Conservation (phyloP, 495 filamentous ascomycete genomes). For the Paragyromitra xinjiangensis region DNA sequence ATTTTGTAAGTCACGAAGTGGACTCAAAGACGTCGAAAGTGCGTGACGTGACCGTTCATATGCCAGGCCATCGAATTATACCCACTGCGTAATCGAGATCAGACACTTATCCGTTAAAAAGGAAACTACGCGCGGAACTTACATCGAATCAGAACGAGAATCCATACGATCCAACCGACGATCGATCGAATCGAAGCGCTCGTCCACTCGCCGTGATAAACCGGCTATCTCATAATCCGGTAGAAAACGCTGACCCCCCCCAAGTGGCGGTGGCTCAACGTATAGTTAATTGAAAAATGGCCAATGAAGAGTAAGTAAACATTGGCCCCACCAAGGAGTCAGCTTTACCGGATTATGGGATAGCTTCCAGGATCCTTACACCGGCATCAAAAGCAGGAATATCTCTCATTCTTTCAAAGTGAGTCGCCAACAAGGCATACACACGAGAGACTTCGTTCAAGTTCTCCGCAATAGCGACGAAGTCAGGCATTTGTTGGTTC, state of each 20-base stretch:
- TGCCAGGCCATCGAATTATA: constrained; percentile 12
- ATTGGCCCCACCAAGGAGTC: no score
- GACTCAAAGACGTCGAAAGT: neutral
- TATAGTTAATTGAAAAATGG: no score
- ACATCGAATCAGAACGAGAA: neutral
- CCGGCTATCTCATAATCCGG: neutral
- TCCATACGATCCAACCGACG: neutral
- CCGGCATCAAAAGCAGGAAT: constrained; percentile 14
- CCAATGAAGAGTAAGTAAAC: no score
- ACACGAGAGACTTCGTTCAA: neutral
- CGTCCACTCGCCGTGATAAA: neutral
- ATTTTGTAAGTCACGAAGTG: constrained; percentile 3
- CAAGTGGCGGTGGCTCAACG: no score
- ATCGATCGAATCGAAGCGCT: neutral
- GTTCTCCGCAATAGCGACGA: neutral
- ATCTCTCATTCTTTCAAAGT: constrained; percentile 13
- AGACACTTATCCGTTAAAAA: neutral
- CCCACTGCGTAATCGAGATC: neutral
- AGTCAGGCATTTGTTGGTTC: constrained; percentile 1
- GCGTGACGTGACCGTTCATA: constrained; percentile 7
- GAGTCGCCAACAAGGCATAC: constrained; percentile 12
- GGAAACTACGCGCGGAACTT: neutral
- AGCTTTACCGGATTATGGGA: no score
- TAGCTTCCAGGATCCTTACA: constrained; percentile 2
- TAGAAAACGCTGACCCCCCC: no score